phyloP scores from a whole-genome alignment of 805 yeast species.

The Barnettozyma populi region DNA sequence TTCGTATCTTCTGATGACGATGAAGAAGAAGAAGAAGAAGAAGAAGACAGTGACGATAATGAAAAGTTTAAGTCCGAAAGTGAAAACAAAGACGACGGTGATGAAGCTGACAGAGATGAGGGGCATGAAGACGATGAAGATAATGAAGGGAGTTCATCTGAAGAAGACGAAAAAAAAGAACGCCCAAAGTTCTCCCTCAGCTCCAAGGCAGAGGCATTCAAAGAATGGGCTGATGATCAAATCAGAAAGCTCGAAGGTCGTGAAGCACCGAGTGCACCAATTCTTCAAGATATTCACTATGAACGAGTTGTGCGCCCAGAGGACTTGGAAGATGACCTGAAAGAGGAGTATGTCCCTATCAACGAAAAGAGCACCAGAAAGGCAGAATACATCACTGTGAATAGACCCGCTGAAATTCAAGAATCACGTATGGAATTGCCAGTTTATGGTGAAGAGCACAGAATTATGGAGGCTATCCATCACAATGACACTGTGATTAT shows the following conservation, averaged over 20 bases:
- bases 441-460: constrained; percentile 84
- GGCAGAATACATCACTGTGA: constrained; percentile 63
- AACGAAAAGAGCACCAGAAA: constrained; percentile 45
- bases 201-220: constrained; percentile 59
- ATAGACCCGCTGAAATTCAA: constrained; percentile 64
- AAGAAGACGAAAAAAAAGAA: constrained; percentile 25
- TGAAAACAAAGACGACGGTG: constrained; percentile 16
- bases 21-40: constrained; percentile 13
- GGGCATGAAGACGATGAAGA: constrained; percentile 31
- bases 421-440: constrained; percentile 68
- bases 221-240: constrained; percentile 82
- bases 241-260: constrained; percentile 60
- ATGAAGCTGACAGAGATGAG: constrained; percentile 25
- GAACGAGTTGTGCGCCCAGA: constrained; percentile 58
- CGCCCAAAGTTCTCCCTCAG: constrained; percentile 39
- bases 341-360: constrained; percentile 58
- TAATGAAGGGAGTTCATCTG: constrained; percentile 21
- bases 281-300: constrained; percentile 32
- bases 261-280: constrained; percentile 42
- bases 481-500: constrained; percentile 86
- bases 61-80: neutral
- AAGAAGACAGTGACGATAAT: too few species aligned
- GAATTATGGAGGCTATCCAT: constrained; percentile 91
- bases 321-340: constrained; percentile 66
- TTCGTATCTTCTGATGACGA: constrained; percentile 38